Percentiles rank a stretch among this genome's conserved stretches.
phyloP scores from a whole-genome alignment of 352 stramenopile genomes.

The Phytophthora hibernalis region DNA sequence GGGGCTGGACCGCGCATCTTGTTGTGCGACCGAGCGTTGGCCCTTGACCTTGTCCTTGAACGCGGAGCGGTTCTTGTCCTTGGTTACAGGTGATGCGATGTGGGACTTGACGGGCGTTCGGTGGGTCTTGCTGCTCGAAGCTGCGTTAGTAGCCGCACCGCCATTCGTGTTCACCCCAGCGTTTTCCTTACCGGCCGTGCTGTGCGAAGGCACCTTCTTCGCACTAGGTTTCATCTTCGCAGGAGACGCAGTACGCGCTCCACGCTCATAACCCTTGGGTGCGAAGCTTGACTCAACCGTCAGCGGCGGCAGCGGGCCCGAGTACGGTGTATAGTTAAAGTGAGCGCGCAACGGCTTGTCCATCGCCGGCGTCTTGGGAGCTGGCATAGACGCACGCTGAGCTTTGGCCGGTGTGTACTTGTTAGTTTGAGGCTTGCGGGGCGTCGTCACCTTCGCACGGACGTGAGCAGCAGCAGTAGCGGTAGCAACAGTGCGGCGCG shows the following conservation, averaged over 20 bases:
- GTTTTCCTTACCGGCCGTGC: conserved; percentile 45
- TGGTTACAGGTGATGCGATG: conserved; percentile 21
- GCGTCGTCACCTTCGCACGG: conserved; percentile 23
- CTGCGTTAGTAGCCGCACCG: conserved; percentile 24
- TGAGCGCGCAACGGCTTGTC: conserved; percentile 18
- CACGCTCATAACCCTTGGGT: conserved; percentile 40
- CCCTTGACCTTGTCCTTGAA: conserved; percentile 50
- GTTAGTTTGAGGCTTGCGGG: conserved; percentile 5
- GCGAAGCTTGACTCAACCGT: conserved; percentile 72
- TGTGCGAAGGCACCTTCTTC: conserved; percentile 21
- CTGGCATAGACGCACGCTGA: conserved; percentile 20
- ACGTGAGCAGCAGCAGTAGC: conserved; percentile 25
- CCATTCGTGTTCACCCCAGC: conserved; percentile 20
- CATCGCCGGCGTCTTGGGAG: conserved; percentile 14
- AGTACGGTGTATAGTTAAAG: conserved; percentile 73
- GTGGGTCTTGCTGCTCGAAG: conserved; percentile 33
- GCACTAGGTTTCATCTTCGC: conserved; percentile 9
- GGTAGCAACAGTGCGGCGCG: conserved; percentile 26
- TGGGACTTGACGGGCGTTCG: conserved; percentile 42
- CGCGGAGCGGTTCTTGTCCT: conserved; percentile 45
- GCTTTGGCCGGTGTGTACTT: conserved; percentile 17
- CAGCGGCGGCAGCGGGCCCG: conserved; percentile 61
- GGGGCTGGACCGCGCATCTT: conserved; percentile 7
- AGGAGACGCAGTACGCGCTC: conserved; percentile 22
- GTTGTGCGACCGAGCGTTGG: conserved; percentile 28